phyloP scores from a whole-genome alignment of 163 green algal species.

The Coccomyxa subellipsoidea region DNA sequence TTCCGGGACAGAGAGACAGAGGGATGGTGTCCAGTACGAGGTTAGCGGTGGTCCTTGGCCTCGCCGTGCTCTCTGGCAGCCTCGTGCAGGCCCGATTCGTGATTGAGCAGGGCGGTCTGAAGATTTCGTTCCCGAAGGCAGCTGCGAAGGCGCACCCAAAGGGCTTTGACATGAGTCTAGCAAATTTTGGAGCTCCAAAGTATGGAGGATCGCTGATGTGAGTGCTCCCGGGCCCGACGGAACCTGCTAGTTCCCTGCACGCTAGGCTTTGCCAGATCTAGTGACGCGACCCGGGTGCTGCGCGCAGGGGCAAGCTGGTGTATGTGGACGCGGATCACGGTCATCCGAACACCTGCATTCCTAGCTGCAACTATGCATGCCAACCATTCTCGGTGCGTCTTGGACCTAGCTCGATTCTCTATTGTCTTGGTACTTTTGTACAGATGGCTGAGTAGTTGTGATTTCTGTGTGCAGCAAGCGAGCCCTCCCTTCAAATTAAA shows the following conservation, averaged over 20 bases:
- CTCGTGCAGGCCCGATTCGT: constrained; percentile 31
- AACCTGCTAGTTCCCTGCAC: neutral
- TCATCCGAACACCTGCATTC: constrained; percentile 41
- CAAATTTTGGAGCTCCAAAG: constrained; percentile 42
- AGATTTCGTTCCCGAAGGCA: constrained; percentile 35
- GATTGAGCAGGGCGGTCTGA: constrained; percentile 44
- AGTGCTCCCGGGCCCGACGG: neutral
- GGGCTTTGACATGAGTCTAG: constrained; percentile 46
- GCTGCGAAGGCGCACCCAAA: constrained; percentile 22
- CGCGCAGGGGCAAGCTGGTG: constrained; percentile 50
- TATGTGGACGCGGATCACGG: constrained; percentile 53
- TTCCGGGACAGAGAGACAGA: neutral
- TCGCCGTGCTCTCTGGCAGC: neutral
- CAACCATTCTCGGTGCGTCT: constrained; percentile 46
- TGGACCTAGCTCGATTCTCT: neutral
- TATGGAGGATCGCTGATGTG: constrained; percentile 28
- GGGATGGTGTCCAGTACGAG: neutral
- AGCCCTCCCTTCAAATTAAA: constrained; percentile 36
- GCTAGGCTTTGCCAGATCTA: neutral
- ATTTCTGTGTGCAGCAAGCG: constrained; percentile 27
- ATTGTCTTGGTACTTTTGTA: neutral
- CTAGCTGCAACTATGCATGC: constrained; percentile 67
- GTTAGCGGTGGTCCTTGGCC: neutral
- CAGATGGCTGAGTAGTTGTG: neutral
- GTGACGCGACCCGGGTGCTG: neutral